phyloP scores from a whole-genome alignment of 1,284 basidiomycete genomes.

The Ganoderma leucocontextum region DNA sequence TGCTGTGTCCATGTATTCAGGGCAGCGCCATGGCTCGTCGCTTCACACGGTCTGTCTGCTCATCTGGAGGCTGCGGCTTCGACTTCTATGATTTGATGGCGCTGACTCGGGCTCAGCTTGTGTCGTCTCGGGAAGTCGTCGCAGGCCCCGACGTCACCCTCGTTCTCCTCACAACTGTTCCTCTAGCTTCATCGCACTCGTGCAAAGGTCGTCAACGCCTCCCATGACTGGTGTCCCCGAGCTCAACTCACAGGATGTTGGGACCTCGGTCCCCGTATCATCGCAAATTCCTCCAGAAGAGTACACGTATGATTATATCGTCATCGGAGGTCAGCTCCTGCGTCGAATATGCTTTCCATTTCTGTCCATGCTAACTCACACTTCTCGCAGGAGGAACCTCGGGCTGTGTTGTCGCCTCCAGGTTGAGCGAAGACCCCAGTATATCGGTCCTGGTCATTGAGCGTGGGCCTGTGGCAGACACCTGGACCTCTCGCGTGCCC shows the following conservation, averaged over 20 bases:
- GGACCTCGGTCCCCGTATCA: not conserved
- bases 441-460: slow-evolving; percentile 45
- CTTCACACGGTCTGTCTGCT: not conserved
- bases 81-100: not conserved
- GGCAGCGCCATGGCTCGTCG: not conserved
- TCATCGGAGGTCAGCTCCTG: slow-evolving; percentile 30
- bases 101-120: too few species aligned
- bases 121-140: not conserved
- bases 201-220: not conserved
- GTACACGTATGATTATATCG: slow-evolving; percentile 35
- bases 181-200: not conserved
- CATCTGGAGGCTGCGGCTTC: too few species aligned
- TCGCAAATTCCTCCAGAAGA: not conserved
- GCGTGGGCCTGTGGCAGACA: slow-evolving; percentile 43
- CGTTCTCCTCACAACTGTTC: not conserved
- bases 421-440: slow-evolving; percentile 40
- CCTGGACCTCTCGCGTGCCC: slow-evolving; percentile 46
- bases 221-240: not conserved
- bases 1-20: not conserved
- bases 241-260: not conserved
- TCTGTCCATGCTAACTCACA: not conserved
- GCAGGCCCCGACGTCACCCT: not conserved
- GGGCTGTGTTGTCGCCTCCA: slow-evolving; percentile 46
- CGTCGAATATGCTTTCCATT: not conserved
- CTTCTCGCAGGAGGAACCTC: slow-evolving; percentile 42